A percentile compares a stretch with the other conserved stretches of the same genome.
Evolutionary conservation across 345 rosid species (phyloP).

Genomic region (Eutrema japonicum): DNA sequence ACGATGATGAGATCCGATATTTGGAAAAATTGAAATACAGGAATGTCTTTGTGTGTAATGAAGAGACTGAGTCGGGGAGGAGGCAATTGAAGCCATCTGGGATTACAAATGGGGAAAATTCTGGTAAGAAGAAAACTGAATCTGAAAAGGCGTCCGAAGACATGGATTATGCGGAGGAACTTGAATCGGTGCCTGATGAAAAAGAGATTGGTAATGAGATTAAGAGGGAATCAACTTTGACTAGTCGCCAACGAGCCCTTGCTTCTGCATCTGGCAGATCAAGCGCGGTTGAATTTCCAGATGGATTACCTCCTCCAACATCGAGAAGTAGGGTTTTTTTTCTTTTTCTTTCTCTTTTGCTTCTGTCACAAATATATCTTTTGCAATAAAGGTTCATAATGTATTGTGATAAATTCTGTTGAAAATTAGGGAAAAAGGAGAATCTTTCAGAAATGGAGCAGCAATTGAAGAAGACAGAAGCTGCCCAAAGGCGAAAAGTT

Average conservation of each 20-base stretch:
- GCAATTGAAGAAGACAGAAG: constrained; percentile 90
- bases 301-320: constrained; percentile 91
- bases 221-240: constrained; percentile 73
- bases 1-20: constrained; percentile 85
- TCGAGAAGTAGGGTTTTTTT: constrained; percentile 65
- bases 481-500: constrained; percentile 86
- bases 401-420: constrained; percentile 12
- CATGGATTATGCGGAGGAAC: constrained; percentile 65
- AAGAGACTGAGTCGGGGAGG: constrained; percentile 63
- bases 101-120: constrained; percentile 58
- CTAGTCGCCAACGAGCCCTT: constrained; percentile 90
- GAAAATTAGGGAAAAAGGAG: constrained; percentile 74
- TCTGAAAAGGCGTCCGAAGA: constrained; percentile 56
- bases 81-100: constrained; percentile 65
- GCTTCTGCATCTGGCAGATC: constrained; percentile 70
- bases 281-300: constrained; percentile 70
- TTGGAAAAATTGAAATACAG: constrained; percentile 77
- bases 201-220: constrained; percentile 55
- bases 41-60: constrained; percentile 49
- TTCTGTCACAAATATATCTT: constrained; percentile 2
- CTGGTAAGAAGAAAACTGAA: constrained; percentile 59
- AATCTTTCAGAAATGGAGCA: constrained; percentile 81
- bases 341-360: constrained; percentile 18
- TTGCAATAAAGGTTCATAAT: constrained; percentile 13
- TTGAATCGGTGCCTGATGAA: constrained; percentile 57